Evolutionary conservation across 768 basidiomycete genomes (phyloP), one percentile per base, ranked within the genome.

Genomic region (Amanita brunnescens): DNA sequence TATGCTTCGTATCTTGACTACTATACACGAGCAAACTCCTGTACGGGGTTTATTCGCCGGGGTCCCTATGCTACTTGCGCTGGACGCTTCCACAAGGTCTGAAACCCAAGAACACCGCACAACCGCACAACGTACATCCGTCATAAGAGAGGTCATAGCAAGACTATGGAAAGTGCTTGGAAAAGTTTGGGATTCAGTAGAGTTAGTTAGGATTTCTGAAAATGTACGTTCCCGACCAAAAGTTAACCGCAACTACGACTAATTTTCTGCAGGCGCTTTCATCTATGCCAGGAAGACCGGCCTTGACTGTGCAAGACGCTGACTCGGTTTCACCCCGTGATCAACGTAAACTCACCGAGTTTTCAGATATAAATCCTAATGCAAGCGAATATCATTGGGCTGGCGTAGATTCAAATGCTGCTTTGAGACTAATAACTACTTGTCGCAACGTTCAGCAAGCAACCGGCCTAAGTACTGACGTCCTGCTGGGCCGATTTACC

Each of bases 1-100:
- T 59, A 77, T 91, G 29, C 69, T 86, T 37, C 74, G 78, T 39
- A 74, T 92, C 26, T 73, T 95, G 33, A 74, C 70, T 5, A 75
- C 78, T 2, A 72, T 89, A 23, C 84, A 91, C 45, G 72, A 83
- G 55, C 74, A 83, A 45, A 64, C 89, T n/a, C 91, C 93, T 1
- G 67, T 85, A 23, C 79, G 85, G 37, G 86, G 82, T 2, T 58
- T 95, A 35, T 67, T 92, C 14, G 80, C 82, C 2, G 88, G 91
- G 18, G 67, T 90, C 30, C 92, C 93, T 4, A 92, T 96, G 89
- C 65, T 96, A 23, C 62, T 90, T n/a, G 82, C 87, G 1, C 64
- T 95, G 45, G 79, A 88, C 50, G 64, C 59, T 6, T 78, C 78
- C 8, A 68, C 77, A 3, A 70, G 71, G 30, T 58, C 71, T 23